Base-by-base conservation (phyloP, 345 rosid species). In the Dimocarpus longan region DNA sequence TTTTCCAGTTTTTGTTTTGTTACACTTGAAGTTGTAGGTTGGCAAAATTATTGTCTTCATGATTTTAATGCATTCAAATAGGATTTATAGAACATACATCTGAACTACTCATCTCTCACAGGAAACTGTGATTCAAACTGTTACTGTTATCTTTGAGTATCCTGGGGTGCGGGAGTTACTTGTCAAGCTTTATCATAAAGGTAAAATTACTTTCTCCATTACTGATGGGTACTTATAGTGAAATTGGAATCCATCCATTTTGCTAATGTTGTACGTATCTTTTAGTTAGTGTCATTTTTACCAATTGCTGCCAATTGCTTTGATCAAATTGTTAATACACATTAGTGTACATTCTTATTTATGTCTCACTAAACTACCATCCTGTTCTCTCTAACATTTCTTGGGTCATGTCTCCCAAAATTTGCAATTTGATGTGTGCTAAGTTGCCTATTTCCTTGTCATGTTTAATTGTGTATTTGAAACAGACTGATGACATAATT, bases 101-200 rank as follows among this genome's bases (percentile, higher is more conserved):
- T 15, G 70, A 48, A 68, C 79, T 70, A 62, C 78, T 79, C 1
- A 5, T 80, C 84, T 70, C 78, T 88, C 77, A 77, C 82, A 96
- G 98, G 99, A 94, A 88, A 95, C 97, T 77, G 97, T 96, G 76
- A 92, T 88, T 84, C 94, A 85, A 87, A 94, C 98, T 59, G 98
- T 96, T 74, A 81, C 83, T 62, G 95, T 96, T 78, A 92, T 96
- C 81, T 94, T 96, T 87, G 98, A 93, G 86, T 98, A 96, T 86
- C 99, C 99, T 44, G 99, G 99, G 80, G 98, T 96, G 84, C 90
- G 91, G 82, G 97, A 93, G 80, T 84, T 96, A 84, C 92, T 96
- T 81, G 95, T 87, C 79, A 96, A 94, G 89, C 94, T 94, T 83
- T 96, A 94, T 88, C 99, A 91, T 19, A 93, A 84, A 90, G 99